Conservation (phyloP, 352 stramenopile genomes). For the Phytophthora sojae region DNA sequence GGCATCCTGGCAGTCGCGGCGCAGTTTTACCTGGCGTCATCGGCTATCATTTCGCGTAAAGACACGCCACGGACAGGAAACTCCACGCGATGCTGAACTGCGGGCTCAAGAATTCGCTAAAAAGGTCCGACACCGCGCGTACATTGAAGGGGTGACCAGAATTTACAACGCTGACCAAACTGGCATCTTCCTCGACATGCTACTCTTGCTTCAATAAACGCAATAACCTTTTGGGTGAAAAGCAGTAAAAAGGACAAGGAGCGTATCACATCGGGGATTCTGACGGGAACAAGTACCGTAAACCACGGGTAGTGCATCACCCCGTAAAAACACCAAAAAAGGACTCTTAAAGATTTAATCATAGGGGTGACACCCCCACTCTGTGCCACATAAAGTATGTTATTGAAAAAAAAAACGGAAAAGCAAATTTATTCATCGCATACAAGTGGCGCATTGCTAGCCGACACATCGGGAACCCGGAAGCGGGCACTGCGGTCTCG, state of each 20-base stretch:
- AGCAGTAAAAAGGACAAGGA: slow-evolving; percentile 6
- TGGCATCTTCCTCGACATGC: neutral
- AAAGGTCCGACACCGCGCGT: neutral
- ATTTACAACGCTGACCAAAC: slow-evolving; percentile 15
- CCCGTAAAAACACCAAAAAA: no score
- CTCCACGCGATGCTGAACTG: neutral
- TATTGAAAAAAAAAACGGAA: no score
- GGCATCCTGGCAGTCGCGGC: neutral
- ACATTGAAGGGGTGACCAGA: neutral
- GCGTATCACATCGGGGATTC: slow-evolving; percentile 3
- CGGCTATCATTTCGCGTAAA: neutral
- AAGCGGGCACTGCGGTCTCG: no score
- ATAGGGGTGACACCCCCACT: no score
- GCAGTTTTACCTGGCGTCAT: neutral
- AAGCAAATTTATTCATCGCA: no score
- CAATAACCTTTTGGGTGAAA: slow-evolving; percentile 9
- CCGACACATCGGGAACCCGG: no score
- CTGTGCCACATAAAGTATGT: no score
- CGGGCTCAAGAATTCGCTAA: neutral
- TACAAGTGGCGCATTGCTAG: no score
- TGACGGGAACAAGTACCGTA: neutral
- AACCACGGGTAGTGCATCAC: no score
- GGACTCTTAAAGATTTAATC: no score
- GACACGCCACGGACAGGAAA: slow-evolving; percentile 1
- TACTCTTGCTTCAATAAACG: neutral